Conservation (phyloP, 2,329 filamentous ascomycete species). For the Aureobasidium sp. region DNA sequence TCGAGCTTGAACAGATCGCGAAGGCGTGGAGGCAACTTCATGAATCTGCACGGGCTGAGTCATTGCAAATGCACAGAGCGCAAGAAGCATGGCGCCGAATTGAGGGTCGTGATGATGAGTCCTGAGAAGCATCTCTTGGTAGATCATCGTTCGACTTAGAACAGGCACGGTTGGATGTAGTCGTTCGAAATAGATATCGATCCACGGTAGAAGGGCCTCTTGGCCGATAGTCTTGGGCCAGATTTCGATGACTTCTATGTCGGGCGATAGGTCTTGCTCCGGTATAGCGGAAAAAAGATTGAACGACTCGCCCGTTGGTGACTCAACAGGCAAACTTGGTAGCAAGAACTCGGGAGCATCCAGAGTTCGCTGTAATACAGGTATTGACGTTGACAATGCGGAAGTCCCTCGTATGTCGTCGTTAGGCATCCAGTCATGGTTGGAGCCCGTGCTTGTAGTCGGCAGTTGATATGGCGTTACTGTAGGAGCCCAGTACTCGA, state of each 20-base stretch:
- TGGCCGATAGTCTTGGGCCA: conserved; percentile 35
- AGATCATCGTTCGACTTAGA: conserved; percentile 33
- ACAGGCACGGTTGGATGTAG: conserved; percentile 37
- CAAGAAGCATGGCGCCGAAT: conserved; percentile 37
- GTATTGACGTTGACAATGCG: background rate
- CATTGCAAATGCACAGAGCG: conserved; percentile 36
- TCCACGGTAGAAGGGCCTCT: conserved; percentile 30
- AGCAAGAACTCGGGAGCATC: conserved; percentile 30
- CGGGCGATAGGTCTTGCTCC: conserved; percentile 27
- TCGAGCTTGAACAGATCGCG: conserved; percentile 30
- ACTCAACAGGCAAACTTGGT: conserved; percentile 28
- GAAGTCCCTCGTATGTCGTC: background rate
- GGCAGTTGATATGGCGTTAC: background rate
- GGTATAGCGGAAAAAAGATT: conserved; percentile 21
- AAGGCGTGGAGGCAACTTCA: conserved; percentile 26
- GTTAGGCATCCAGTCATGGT: background rate
- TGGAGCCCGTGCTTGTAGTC: background rate
- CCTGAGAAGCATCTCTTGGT: conserved; percentile 34
- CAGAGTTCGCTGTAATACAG: conserved; percentile 22
- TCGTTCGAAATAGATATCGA: conserved; percentile 39
- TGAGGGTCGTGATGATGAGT: conserved; percentile 36
- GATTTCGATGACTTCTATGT: conserved; percentile 21
- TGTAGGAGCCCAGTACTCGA: background rate
- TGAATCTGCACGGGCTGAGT: conserved; percentile 39
- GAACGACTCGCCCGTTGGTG: conserved; percentile 25